Conservation (phyloP, 1,139 yeast genomes). For the Lodderomyces margitis region DNA sequence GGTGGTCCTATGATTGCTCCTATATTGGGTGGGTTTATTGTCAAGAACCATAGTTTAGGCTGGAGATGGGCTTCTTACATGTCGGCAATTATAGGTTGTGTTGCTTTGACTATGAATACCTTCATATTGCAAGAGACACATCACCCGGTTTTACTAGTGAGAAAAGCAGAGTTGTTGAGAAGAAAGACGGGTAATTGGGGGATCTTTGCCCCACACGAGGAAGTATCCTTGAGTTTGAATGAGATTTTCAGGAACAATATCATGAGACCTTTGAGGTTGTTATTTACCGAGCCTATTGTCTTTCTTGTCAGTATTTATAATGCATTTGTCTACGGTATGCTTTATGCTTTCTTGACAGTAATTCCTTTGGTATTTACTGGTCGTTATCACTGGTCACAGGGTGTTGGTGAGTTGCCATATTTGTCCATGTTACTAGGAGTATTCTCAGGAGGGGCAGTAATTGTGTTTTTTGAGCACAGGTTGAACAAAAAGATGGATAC, state of each 20-base stretch:
- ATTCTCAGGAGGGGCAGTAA: constrained; percentile 50
- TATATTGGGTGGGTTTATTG: constrained; percentile 35
- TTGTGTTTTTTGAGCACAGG: constrained; percentile 25
- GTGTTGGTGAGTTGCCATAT: constrained; percentile 63
- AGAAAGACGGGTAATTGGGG: constrained; percentile 68
- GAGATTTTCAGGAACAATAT: constrained; percentile 70
- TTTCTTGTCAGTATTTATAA: constrained; percentile 69
- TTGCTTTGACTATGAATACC: constrained; percentile 27
- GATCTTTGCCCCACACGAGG: constrained; percentile 80
- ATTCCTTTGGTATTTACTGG: constrained; percentile 69
- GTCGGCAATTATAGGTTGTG: constrained; percentile 47
- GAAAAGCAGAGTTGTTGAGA: constrained; percentile 63
- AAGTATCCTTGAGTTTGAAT: constrained; percentile 54
- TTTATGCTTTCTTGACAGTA: constrained; percentile 74
- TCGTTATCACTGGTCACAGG: constrained; percentile 53
- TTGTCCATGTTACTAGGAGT: constrained; percentile 60
- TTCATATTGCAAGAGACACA: constrained; percentile 49
- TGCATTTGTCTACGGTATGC: constrained; percentile 80
- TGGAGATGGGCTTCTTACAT: constrained; percentile 63
- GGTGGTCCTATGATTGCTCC: constrained; percentile 50
- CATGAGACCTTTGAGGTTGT: constrained; percentile 67
- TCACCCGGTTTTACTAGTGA: constrained; percentile 48
- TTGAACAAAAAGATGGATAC: constrained; percentile 20
- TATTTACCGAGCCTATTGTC: constrained; percentile 70
- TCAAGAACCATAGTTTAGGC: constrained; percentile 32